These are phyloP conservation scores for Picea glauca DNA, from an alignment of 75 land plant species.

Conservation along the genomic window DNA sequence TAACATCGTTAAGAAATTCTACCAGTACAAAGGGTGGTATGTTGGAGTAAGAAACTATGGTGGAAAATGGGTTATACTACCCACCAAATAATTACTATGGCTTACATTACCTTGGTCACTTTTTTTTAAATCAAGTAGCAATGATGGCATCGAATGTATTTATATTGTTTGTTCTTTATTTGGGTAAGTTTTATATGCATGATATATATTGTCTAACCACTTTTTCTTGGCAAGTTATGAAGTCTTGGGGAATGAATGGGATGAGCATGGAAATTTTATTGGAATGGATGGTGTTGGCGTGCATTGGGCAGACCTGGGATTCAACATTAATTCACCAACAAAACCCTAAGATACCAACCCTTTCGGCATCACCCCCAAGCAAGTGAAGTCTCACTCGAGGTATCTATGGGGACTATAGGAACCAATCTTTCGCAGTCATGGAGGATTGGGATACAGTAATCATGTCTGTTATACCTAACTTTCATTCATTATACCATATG, in stretches of 20 bases:
- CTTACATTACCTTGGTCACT: conserved; percentile 39
- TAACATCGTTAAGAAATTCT: conserved; percentile 25
- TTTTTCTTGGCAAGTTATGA: conserved; percentile 20
- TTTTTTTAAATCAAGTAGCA: background rate
- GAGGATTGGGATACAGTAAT: too few relatives aligned
- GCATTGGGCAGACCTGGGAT: background rate
- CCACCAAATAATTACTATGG: conserved; percentile 29
- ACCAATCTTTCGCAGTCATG: too few relatives aligned
- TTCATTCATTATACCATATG: too few relatives aligned
- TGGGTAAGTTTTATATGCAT: background rate
- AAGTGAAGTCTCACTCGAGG: too few relatives aligned
- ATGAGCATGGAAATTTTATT: conserved; percentile 21
- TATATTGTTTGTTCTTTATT: background rate
- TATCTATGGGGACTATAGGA: too few relatives aligned
- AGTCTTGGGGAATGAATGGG: conserved; percentile 19
- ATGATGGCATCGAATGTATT: background rate
- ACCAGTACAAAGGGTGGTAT: conserved; percentile 24
- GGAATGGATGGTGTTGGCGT: conserved; percentile 16
- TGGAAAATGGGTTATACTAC: conserved; percentile 14
- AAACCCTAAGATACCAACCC: too few relatives aligned
- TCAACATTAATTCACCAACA: too few relatives aligned
- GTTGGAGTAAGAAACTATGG: conserved; percentile 19
- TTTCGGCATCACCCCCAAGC: too few relatives aligned
- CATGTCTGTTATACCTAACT: too few relatives aligned
- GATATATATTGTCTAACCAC: background rate